Conservation (phyloP, 768 basidiomycete genomes). For the Pleurotus ostreatus region DNA sequence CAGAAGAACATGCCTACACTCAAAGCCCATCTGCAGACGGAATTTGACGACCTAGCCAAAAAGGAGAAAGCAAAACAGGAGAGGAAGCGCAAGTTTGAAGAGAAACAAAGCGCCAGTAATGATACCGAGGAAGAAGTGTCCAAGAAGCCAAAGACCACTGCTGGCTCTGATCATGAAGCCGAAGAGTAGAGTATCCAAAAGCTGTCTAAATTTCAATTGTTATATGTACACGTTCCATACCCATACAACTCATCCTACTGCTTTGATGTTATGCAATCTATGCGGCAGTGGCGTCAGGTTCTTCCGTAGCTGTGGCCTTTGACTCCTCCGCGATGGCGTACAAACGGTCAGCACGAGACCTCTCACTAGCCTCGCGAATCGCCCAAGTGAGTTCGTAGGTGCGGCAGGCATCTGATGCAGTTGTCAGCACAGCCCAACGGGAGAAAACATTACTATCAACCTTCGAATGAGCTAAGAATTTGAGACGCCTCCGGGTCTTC, state of each 20-base stretch:
- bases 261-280: neutral
- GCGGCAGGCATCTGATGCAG: constrained; percentile 66
- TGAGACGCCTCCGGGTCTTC: constrained; percentile 76
- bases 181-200: too few species aligned
- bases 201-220: neutral
- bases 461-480: constrained; percentile 84
- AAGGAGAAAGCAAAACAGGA: constrained; percentile 36
- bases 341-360: constrained; percentile 46
- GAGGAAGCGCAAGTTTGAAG: constrained; percentile 37
- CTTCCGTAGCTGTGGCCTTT: neutral
- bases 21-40: constrained; percentile 71
- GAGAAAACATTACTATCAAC: constrained; percentile 30
- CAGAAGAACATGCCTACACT: constrained; percentile 72
- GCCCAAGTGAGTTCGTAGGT: constrained; percentile 95
- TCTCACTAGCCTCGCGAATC: constrained; percentile 77
- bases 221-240: neutral
- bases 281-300: neutral
- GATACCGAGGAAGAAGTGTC: constrained; percentile 7
- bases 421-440: neutral
- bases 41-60: constrained; percentile 53
- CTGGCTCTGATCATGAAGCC: neutral
- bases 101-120: constrained; percentile 13
- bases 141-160: constrained; percentile 11
- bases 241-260: neutral
- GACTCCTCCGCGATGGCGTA: constrained; percentile 23